phyloP scores from a whole-genome alignment of 2,329 filamentous ascomycete genomes.

The Lomentospora prolificans region DNA sequence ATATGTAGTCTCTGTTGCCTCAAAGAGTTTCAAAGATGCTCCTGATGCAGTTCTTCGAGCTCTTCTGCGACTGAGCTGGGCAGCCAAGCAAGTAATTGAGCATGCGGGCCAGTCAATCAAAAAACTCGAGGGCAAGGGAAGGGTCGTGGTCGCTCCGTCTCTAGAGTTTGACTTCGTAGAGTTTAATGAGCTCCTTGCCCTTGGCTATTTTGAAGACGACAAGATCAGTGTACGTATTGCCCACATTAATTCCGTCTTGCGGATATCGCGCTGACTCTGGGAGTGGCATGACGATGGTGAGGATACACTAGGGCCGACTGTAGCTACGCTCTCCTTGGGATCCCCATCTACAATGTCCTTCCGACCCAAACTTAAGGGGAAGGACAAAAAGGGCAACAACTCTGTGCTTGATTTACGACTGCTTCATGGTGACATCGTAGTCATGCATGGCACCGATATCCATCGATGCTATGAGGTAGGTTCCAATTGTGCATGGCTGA shows the following conservation, averaged over 20 bases:
- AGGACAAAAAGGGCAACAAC: slow-evolving; percentile 10
- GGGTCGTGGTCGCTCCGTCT: slow-evolving; percentile 5
- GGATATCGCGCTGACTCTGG: background rate
- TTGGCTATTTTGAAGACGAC: slow-evolving; percentile 53
- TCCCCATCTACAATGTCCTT: slow-evolving; percentile 48
- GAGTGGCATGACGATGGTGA: slow-evolving; percentile 61
- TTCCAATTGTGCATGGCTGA: too few species aligned
- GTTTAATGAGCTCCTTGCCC: slow-evolving; percentile 55
- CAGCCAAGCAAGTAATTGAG: slow-evolving; percentile 30
- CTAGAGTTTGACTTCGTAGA: slow-evolving; percentile 19
- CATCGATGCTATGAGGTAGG: slow-evolving; percentile 48
- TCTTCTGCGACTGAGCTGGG: slow-evolving; percentile 46
- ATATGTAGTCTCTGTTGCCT: slow-evolving; percentile 47
- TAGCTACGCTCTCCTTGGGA: slow-evolving; percentile 52
- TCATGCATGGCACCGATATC: slow-evolving; percentile 52
- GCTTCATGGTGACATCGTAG: slow-evolving; percentile 52
- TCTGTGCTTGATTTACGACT: slow-evolving; percentile 31
- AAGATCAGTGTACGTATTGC: slow-evolving; percentile 39
- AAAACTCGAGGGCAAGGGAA: background rate
- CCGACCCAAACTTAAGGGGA: slow-evolving; percentile 37
- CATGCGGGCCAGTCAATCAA: slow-evolving; percentile 14
- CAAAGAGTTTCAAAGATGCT: slow-evolving; percentile 37
- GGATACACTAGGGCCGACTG: slow-evolving; percentile 48
- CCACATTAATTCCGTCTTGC: background rate
- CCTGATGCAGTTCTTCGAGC: slow-evolving; percentile 37